Evolutionary conservation across 2,329 filamentous ascomycete genomes (phyloP).

Genomic region (Chaetomiaceae sp.): DNA sequence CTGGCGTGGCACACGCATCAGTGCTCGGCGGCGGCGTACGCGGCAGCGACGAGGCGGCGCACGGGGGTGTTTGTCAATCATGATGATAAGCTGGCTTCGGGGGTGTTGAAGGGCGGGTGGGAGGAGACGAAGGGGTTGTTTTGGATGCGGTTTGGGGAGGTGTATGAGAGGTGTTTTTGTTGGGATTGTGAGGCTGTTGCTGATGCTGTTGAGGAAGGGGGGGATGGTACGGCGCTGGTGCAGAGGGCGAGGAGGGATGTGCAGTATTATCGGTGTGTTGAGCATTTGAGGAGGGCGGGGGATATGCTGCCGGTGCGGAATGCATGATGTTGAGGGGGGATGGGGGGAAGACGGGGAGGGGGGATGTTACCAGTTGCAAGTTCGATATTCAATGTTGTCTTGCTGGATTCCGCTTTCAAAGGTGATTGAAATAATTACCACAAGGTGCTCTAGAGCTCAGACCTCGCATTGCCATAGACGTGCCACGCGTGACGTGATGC

Average conservation of each 20-base stretch:
- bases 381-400: no score
- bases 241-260: neutral
- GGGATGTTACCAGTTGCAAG: no score
- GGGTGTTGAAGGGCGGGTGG: slow-evolving; percentile 22
- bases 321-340: no score
- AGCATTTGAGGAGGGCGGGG: neutral
- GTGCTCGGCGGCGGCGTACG: slow-evolving; percentile 23
- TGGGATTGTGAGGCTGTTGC: slow-evolving; percentile 15
- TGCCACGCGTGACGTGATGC: no score
- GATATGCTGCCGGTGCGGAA: no score
- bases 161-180: slow-evolving; percentile 11
- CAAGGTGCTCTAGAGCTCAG: no score
- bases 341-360: no score
- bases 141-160: neutral
- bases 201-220: neutral
- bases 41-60: slow-evolving; percentile 13
- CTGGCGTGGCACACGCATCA: slow-evolving; percentile 3
- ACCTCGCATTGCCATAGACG: no score
- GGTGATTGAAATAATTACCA: no score
- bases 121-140: slow-evolving; percentile 24
- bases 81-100: slow-evolving; percentile 34
- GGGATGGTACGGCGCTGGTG: neutral
- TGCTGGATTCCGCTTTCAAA: no score
- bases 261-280: neutral
- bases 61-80: slow-evolving; percentile 34